phyloP scores from a whole-genome alignment of 108 stramenopile species.

The Nitzschia sp. region DNA sequence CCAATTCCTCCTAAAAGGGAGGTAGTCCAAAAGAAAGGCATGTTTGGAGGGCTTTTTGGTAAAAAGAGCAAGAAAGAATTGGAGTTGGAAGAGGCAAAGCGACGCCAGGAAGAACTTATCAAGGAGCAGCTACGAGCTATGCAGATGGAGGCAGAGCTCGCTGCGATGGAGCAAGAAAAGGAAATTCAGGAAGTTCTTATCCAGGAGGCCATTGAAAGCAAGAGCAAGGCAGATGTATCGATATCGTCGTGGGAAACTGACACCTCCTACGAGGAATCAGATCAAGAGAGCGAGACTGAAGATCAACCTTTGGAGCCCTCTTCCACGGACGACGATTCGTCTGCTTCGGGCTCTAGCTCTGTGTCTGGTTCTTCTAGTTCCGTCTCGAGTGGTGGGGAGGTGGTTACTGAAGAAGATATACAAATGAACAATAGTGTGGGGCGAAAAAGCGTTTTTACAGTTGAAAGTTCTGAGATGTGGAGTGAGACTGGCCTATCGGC shows the following conservation, averaged over 20 bases:
- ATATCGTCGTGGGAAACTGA: constrained; percentile 31
- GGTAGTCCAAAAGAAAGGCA: constrained; percentile 11
- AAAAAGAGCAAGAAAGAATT: constrained; percentile 21
- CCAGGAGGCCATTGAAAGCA: constrained; percentile 31
- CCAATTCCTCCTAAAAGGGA: background rate
- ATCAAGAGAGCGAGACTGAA: constrained; percentile 5
- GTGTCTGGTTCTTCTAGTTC: too few relatives aligned
- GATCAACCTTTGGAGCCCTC: background rate
- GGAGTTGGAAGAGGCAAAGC: constrained; percentile 25
- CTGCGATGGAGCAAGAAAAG: constrained; percentile 33
- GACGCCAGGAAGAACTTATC: constrained; percentile 35
- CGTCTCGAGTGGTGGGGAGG: background rate
- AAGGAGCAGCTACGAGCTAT: constrained; percentile 34
- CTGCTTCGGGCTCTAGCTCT: background rate
- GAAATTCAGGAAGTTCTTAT: constrained; percentile 29
- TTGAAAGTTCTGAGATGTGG: background rate
- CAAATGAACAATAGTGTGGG: background rate
- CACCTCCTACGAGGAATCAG: constrained; percentile 4
- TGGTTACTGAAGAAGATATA: background rate
- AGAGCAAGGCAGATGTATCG: constrained; percentile 17
- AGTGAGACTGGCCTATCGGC: background rate
- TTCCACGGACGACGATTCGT: background rate
- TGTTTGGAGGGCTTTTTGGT: constrained; percentile 18
- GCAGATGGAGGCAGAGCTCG: constrained; percentile 23
- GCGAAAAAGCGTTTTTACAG: background rate